A percentile compares a stretch with the other conserved stretches of the same genome.
These are phyloP conservation scores for Raffaelea deltoideospora DNA, from an alignment of 2,329 filamentous ascomycete genomes.

Conservation along the genomic window DNA sequence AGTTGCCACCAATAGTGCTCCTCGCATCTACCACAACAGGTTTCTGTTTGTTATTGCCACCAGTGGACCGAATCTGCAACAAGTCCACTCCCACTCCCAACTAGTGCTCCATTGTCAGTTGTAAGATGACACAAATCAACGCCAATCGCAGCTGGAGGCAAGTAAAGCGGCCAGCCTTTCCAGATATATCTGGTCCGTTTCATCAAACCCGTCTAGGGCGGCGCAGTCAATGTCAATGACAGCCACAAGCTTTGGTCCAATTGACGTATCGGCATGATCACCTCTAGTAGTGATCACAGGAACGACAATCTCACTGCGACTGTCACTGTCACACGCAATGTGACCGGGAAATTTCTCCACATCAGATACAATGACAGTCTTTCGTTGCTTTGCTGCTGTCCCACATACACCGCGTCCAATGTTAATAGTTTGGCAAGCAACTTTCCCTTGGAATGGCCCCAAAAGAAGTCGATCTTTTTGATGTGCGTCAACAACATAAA, in stretches of 20 bases:
- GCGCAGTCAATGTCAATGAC: conserved; percentile 74
- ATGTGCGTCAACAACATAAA: conserved; percentile 48
- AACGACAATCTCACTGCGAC: conserved; percentile 68
- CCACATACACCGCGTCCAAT: conserved; percentile 67
- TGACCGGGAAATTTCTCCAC: conserved; percentile 65
- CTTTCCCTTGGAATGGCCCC: conserved; percentile 67
- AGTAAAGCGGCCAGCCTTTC: conserved; percentile 51
- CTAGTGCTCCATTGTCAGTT: too few species aligned
- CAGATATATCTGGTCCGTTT: conserved; percentile 48
- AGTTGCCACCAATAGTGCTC: too few species aligned
- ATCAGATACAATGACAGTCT: conserved; percentile 53
- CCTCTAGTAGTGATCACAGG: conserved; percentile 35
- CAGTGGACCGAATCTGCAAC: too few species aligned
- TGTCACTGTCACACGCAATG: conserved; percentile 67
- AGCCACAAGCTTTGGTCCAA: conserved; percentile 21
- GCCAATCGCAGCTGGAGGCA: conserved; percentile 49
- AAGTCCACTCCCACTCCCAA: too few species aligned
- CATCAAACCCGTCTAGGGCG: conserved; percentile 49
- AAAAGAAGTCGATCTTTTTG: conserved; percentile 44
- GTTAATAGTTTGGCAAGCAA: conserved; percentile 63
- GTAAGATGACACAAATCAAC: neutral
- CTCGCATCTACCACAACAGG: too few species aligned
- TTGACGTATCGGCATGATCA: too few species aligned
- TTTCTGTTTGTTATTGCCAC: too few species aligned
- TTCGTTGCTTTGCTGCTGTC: conserved; percentile 41